Conservation (phyloP, 2,329 filamentous ascomycete genomes). For the Fusarium buxicola region DNA sequence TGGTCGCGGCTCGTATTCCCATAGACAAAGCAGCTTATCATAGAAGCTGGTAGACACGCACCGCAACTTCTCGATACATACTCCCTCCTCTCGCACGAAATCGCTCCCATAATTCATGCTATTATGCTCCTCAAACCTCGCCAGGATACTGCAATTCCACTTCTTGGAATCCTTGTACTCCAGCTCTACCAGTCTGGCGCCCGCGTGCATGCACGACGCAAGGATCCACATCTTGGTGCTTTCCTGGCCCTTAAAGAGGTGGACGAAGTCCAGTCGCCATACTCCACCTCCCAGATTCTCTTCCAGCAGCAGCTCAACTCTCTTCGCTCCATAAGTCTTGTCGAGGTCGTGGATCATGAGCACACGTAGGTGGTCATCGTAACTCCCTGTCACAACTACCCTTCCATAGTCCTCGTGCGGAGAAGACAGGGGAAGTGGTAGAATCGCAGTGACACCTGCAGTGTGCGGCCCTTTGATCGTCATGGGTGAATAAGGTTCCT, state of each 20-base stretch:
- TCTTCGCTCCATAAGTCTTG: conserved; percentile 55
- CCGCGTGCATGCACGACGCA: conserved; percentile 95
- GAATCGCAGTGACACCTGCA: conserved; percentile 89
- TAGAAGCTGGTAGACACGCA: conserved; percentile 83
- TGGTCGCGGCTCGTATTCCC: conserved; percentile 56
- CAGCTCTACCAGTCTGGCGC: conserved; percentile 73
- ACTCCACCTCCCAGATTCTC: conserved; percentile 81
- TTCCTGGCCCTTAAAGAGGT: conserved; percentile 43
- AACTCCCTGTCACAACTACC: conserved; percentile 86
- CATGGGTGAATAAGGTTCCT: conserved; percentile 44
- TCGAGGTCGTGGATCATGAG: conserved; percentile 62
- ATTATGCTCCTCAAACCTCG: conserved; percentile 83
- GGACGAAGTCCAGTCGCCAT: conserved; percentile 81
- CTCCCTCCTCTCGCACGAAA: conserved; percentile 59
- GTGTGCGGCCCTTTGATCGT: conserved; percentile 66
- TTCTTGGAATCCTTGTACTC: conserved; percentile 49
- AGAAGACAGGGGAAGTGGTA: conserved; percentile 68
- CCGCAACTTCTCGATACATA: conserved; percentile 44
- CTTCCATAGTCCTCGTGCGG: conserved; percentile 55
- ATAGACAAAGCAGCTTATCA: conserved; percentile 76
- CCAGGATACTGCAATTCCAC: conserved; percentile 74
- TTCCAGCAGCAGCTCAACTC: conserved; percentile 68
- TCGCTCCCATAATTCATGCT: conserved; percentile 97
- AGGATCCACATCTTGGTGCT: conserved; percentile 64
- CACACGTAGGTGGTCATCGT: conserved; percentile 85